Evolutionary conservation across 73 alveolate species (phyloP), one percentile per base, ranked within the genome.

Genomic region (Paramecium tetraurelia): DNA sequence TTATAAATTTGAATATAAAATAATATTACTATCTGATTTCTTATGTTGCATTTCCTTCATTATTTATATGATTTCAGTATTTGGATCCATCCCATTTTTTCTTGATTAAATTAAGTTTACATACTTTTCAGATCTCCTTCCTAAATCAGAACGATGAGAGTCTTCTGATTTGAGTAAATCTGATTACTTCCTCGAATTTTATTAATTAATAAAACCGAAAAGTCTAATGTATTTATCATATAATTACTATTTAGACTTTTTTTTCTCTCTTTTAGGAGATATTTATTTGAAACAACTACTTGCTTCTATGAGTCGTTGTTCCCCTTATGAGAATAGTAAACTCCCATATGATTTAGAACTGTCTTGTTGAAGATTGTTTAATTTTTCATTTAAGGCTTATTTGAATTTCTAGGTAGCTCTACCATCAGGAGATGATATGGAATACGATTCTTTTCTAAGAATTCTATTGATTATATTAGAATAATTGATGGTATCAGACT

Each of bases 151-250:
- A 18, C 59, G 33, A 70, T 70, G 86, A 70, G 86, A 70, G 1
- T 70, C 86, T 36, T 70, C 86, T 70, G 86, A 70, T 33, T 70
- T 70, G 7, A 70, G 50, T 70, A 36, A 33, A 33, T 70, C 86
- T 18, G 86, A 70, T 33, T 70, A 33, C 29, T 70, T 70, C 40
- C 86, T 70, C 1, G 86, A 29, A 24, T 70, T 70, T 70, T 27
- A 20, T 36, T 24, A 33, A 59, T 59, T 59, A 43, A 59, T 59
- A 59, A 59, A 59, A 59, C 77, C 77, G n/a, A 59, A 59, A 7
- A 59, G 40, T 29, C 77, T 59, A 24, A 0, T 0, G 1, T 59
- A 59, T 27, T 24, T 9, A 9, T 21, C n/a, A 7, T 2, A 7
- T 14, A 7, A 2, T 12, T 59, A 59, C 77, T 59, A 59, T 21